Conservation (phyloP, 2,329 filamentous ascomycete genomes). For the Chaetomiaceae sp. region DNA sequence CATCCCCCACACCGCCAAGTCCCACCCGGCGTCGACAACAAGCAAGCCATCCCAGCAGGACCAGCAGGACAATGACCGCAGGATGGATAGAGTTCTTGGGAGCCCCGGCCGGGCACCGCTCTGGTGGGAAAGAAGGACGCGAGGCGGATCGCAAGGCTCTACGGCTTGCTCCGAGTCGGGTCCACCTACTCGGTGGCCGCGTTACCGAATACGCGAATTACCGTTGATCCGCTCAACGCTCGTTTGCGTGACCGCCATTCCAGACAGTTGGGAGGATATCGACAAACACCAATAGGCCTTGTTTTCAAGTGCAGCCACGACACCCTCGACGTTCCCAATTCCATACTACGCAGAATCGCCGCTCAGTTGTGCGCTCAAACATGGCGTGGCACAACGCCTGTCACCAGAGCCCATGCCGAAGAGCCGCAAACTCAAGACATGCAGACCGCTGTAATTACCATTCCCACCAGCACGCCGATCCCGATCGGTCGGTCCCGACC, state of each 20-base stretch:
- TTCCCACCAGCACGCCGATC: conserved; percentile 1
- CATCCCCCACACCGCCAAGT: conserved; percentile 7
- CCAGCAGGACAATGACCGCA: no score
- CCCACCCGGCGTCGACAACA: conserved; percentile 10
- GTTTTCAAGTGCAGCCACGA: no score
- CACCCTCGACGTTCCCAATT: no score
- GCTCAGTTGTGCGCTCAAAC: neutral
- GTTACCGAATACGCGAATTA: no score
- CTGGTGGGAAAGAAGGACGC: neutral
- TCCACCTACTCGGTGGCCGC: no score
- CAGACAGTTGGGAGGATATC: no score
- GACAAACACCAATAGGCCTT: no score
- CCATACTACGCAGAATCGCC: no score
- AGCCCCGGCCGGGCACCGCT: neutral
- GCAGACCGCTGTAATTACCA: neutral
- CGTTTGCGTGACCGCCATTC: no score
- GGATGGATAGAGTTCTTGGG: conserved; percentile 16
- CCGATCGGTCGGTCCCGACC: conserved; percentile 19
- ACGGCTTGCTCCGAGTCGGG: neutral
- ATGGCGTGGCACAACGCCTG: no score
- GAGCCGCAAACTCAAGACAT: neutral
- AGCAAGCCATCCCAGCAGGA: neutral
- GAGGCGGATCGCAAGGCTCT: conserved; percentile 16
- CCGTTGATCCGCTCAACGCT: no score
- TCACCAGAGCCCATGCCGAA: no score